Conservation (phyloP, 371 early-diverging fungal species). For the Nematocida sp. region DNA sequence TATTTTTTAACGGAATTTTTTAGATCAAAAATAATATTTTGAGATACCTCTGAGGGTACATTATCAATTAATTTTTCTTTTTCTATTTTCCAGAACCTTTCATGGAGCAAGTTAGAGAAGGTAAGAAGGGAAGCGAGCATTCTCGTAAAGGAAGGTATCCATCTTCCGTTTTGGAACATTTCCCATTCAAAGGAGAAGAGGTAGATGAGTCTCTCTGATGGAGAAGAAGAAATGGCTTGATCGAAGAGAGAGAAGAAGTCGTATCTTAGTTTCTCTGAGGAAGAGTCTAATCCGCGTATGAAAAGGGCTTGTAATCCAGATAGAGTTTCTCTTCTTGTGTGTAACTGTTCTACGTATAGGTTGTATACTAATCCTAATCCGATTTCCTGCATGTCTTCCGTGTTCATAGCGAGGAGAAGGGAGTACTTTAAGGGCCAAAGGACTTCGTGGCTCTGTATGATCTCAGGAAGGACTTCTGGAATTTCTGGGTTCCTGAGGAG, state of each 20-base stretch:
- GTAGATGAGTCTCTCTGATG: conserved; percentile 35
- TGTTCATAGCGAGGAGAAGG: conserved; percentile 41
- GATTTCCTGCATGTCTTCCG: conserved; percentile 52
- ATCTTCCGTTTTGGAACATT: conserved; percentile 2
- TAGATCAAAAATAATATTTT: conserved; percentile 4
- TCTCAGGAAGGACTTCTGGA: conserved; percentile 11
- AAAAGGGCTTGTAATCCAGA: conserved; percentile 44
- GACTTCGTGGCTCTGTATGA: conserved; percentile 40
- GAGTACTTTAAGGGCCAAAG: conserved; percentile 20
- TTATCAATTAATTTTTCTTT: neutral
- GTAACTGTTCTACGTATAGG: conserved; percentile 21
- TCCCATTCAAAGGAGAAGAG: conserved; percentile 55
- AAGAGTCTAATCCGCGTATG: conserved; percentile 23
- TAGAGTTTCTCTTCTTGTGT: conserved; percentile 13
- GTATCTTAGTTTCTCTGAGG: conserved; percentile 18
- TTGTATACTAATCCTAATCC: conserved; percentile 36
- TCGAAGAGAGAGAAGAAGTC: conserved; percentile 50
- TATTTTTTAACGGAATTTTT: conserved; percentile 5
- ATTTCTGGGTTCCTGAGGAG: conserved; percentile 40
- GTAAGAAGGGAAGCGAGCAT: conserved; percentile 30
- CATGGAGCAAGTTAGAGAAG: neutral
- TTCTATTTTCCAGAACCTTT: conserved; percentile 41
- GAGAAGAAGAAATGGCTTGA: conserved; percentile 2
- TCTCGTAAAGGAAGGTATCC: conserved; percentile 50
- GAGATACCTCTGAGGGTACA: neutral